Base-by-base conservation (phyloP, 768 basidiomycete genomes). In the Terana coerulea region DNA sequence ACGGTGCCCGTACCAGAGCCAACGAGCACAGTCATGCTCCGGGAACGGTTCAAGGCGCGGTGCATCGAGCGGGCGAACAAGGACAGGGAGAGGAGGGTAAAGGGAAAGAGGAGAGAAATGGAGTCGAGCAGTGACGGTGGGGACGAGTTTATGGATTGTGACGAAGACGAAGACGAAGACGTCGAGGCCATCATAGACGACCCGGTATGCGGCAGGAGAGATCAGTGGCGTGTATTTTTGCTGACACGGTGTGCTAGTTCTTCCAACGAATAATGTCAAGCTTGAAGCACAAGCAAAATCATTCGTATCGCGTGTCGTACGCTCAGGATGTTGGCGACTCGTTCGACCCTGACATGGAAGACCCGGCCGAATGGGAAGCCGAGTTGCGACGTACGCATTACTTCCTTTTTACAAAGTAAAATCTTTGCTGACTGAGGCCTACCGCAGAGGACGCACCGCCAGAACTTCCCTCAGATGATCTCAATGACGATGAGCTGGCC, bases 281-380 rank as follows among this genome's bases (percentile, higher is more conserved):
- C 60, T 68, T 78, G 11, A 74, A 72, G 28, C 70, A 74, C 10
- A 81, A 76, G 58, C 63, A 69, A 15, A 69, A 63, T 2, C 78
- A 87, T 60, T 64, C 73, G 2, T 87, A 83, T 57, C 75, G 78
- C 8, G 62, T 86, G 2, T 88, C 85, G 1, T 89, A 84, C 53
- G 75, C 78, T 24, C 62, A 69, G 15, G 85, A 88, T 51, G 86
- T 89, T 3, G 87, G 87, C 5, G 86, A 85, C 14, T 88, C 87
- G 1, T 79, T 87, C 52, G 87, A 89, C 61, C 87, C 87, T 4
- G 80, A 81, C 62, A 67, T 87, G 60, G 84, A 89, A 29, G 84
- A 88, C 51, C 64, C 78, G 3, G 67, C 58, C 19, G 60, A 64
- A n/a, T 88, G 84, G 86, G 86, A 87, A 63, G 59, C 66, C 25